Conservation (phyloP, 768 basidiomycete genomes). For the Filobasidium floriforme region DNA sequence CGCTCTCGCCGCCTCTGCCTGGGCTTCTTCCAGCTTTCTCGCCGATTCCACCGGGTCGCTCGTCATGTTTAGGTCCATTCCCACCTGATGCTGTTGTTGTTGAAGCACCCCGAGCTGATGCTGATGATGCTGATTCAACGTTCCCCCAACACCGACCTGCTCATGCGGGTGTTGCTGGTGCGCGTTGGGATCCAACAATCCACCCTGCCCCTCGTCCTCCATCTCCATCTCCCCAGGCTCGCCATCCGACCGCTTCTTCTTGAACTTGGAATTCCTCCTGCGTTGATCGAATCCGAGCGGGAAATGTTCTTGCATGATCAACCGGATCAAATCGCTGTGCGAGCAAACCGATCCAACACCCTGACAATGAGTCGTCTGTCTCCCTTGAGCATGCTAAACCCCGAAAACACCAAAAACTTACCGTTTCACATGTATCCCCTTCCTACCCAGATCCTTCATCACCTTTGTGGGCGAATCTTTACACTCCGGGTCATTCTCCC, state of each 20-base stretch:
- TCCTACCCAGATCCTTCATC: slow-evolving; percentile 2
- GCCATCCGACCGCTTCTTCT: background rate
- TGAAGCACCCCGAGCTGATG: background rate
- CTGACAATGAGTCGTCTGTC: background rate
- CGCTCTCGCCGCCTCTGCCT: slow-evolving; percentile 7
- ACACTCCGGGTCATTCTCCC: slow-evolving; percentile 3
- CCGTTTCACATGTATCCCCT: slow-evolving; percentile 4
- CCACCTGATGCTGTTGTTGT: background rate
- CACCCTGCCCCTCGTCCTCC: background rate
- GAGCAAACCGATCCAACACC: background rate
- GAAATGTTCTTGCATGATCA: slow-evolving; percentile 9
- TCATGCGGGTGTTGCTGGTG: too few species aligned
- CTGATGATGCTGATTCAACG: background rate
- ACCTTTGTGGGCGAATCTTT: slow-evolving; percentile 5
- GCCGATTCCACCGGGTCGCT: too few species aligned
- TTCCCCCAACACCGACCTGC: too few species aligned
- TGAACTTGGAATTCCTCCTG: slow-evolving; percentile 5
- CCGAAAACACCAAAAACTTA: background rate
- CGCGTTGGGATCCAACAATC: background rate
- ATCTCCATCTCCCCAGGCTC: background rate
- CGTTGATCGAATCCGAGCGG: background rate
- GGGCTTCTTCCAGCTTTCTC: slow-evolving; percentile 7
- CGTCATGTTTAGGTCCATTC: background rate
- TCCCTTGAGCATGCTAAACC: too few species aligned
- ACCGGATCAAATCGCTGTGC: background rate